Evolutionary conservation across 1,284 basidiomycete species (phyloP), one percentile per base, ranked within the genome.

Genomic region (Boletus smithii): DNA sequence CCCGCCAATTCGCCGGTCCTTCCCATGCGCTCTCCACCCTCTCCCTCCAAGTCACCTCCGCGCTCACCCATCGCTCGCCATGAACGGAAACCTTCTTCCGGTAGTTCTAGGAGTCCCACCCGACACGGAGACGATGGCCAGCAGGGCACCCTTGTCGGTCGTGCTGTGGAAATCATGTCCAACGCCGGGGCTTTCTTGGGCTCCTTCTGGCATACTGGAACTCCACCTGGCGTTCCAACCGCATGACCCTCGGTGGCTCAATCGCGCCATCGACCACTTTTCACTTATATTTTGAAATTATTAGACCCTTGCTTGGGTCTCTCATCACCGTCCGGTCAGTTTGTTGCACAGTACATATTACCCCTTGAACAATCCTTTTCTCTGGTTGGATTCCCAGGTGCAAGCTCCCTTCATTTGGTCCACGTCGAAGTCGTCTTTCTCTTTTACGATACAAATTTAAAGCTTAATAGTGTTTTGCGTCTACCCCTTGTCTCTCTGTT

Each of bases 101-200:
- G 56, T 14, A 26, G 44, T 22, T 65, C 62, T 14, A 49, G 62
- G 23, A 68, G 57, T 46, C 67, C 69, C 10, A 50, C 43, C 3
- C 57, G 64, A 36, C 42, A 43, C 24, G 33, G 49, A 40, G 61
- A 62, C 2, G 66, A 68, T 8, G 55, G 61, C 30, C 65, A 67
- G 50, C 63, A 58, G 29, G 67, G 64, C 14, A 77, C 76, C 23
- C 73, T 85, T 16, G 80, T 84, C n/a, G 76, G 75, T 34, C 80
- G 83, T 54, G 84, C 84, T 13, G 81, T 79, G n/a, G 83, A 81
- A 42, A 82, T 86, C 24, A 79, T 86, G 50, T 79, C 77, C 32
- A 78, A 72, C 52, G 83, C 83, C 9, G 76, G 84, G 7, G 79
- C 81, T 18, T 81, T 79, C 56, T 59, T 85, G 27, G 81, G 81